Evolutionary conservation across 768 basidiomycete genomes (phyloP), one percentile per base, ranked within the genome.

Genomic region (Russula sp.): DNA sequence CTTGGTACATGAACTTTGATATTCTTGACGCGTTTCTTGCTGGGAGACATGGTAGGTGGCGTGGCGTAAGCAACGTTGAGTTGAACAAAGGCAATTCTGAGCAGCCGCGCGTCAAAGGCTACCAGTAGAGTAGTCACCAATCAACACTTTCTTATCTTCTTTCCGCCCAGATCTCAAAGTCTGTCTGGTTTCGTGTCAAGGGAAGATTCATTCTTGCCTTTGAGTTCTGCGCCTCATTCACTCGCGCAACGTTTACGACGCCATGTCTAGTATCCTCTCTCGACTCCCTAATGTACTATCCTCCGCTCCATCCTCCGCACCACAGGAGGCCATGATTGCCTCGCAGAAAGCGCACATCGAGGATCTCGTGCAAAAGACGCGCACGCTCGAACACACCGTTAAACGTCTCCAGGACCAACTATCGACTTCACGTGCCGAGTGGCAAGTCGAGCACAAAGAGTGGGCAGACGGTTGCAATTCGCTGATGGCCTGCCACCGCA

Each of bases 1-100:
- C 86, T 78, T 20, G 89, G 89, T 56, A 89, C 89, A 58, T 82
- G 80, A 68, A 89, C 71, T 71, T 81, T 84, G 55, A 89, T 79
- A 40, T 76, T 74, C 65, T 81, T 80, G 9, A 79, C 77, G 63
- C 83, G 79, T 73, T 81, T 64, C 54, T 55, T 83, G 64, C 79
- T 79, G 58, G 82, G 84, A 54, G 86, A 82, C 86, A 88, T 88
- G 70, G 22, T 27, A 2, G 22, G 22, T 27, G 22, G 22, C 22
- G 22, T 27, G 22, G 22, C 22, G 22, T 27, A 2, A 27, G 1
- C 22, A 27, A 27, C 22, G 22, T 27, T 27, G 22, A 27, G 22
- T 27, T 27, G 22, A 27, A 27, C 22, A 2, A 27, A 27, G 22
- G 22, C 22, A 27, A 27, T 27, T 27, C 22, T 27, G 61, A 27